phyloP scores from a whole-genome alignment of 148 eudicot species.

The Gaultheria prostrata region DNA sequence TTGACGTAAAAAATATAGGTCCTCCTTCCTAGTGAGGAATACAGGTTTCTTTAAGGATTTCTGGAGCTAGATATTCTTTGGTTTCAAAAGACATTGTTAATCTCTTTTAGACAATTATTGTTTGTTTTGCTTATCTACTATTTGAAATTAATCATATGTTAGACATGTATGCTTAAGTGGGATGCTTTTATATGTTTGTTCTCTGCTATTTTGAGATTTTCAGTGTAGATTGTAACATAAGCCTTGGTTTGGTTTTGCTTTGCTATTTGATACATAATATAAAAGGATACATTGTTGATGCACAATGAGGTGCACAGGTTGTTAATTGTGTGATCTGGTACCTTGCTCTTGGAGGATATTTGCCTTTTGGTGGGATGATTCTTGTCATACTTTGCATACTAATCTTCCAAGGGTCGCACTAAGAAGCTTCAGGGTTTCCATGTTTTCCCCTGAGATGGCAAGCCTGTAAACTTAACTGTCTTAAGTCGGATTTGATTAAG shows the following conservation, averaged over 20 bases:
- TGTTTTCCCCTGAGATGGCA: background rate
- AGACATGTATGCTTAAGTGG: background rate
- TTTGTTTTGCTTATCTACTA: background rate
- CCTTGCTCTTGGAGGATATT: background rate
- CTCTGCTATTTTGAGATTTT: background rate
- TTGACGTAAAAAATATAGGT: background rate
- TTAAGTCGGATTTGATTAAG: background rate
- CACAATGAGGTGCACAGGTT: background rate
- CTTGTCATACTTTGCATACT: background rate
- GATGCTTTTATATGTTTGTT: background rate
- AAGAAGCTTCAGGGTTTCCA: background rate
- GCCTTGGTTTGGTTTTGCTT: background rate
- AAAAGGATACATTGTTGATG: background rate
- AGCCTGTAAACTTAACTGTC: background rate
- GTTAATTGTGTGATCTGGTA: background rate
- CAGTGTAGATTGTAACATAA: background rate
- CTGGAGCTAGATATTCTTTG: background rate
- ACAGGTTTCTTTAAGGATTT: background rate
- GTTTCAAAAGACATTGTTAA: background rate
- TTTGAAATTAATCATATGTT: background rate
- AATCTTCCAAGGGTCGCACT: background rate
- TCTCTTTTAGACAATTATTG: background rate
- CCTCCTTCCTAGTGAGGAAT: background rate
- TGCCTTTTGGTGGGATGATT: background rate
- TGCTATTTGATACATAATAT: background rate